phyloP scores from a whole-genome alignment of 2,329 filamentous ascomycete genomes.

The Catunica adiposa region DNA sequence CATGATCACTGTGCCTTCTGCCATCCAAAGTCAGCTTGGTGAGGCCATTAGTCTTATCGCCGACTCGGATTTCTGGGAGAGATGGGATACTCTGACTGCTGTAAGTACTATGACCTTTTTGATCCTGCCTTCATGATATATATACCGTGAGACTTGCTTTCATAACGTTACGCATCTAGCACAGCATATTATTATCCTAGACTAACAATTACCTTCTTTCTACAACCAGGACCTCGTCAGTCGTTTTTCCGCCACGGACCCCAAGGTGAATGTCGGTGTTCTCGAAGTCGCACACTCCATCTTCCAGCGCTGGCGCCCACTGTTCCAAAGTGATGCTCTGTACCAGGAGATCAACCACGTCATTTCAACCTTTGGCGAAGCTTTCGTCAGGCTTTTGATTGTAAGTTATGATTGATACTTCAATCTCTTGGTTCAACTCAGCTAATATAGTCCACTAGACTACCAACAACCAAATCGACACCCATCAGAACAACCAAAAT shows the following conservation, averaged over 20 bases:
- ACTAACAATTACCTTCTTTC: neutral
- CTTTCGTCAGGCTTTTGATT: slow-evolving; percentile 66
- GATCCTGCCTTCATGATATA: neutral
- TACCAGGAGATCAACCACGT: slow-evolving; percentile 97
- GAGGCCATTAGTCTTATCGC: slow-evolving; percentile 95
- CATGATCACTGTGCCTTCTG: slow-evolving; percentile 82
- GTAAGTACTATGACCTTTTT: slow-evolving; percentile 3
- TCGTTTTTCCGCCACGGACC: slow-evolving; percentile 65
- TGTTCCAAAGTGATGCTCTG: slow-evolving; percentile 83
- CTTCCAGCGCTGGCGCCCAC: slow-evolving; percentile 85
- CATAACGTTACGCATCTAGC: neutral
- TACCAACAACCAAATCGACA: slow-evolving; percentile 54
- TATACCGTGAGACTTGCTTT: neutral
- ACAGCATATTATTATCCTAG: neutral
- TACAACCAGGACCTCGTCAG: slow-evolving; percentile 69
- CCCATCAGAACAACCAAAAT: slow-evolving; percentile 58
- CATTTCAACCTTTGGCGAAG: slow-evolving; percentile 62
- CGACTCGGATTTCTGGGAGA: slow-evolving; percentile 90
- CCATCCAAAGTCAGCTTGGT: slow-evolving; percentile 82
- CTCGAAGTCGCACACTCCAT: slow-evolving; percentile 96
- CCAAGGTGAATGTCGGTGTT: slow-evolving; percentile 79
- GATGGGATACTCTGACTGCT: slow-evolving; percentile 81
- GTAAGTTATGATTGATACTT: slow-evolving; percentile 27
- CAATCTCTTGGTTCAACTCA: neutral
- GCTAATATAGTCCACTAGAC: slow-evolving; percentile 25